These are phyloP conservation scores for Penicillium sp. DNA, from an alignment of 2,329 filamentous ascomycete species.

Conservation along the genomic window DNA sequence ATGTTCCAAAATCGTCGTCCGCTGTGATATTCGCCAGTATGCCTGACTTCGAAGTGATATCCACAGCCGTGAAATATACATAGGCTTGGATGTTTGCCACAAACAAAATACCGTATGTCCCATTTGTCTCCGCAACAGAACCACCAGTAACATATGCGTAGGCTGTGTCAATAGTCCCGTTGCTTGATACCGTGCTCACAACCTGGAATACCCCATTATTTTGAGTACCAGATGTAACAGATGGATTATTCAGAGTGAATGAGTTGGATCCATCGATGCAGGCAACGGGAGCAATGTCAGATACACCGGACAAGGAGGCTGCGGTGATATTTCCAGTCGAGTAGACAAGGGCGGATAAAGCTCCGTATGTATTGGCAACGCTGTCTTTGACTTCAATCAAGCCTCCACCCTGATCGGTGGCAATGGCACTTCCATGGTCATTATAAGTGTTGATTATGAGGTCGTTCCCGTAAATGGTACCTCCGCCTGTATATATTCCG, in stretches of 20 bases:
- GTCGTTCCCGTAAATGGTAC: neutral
- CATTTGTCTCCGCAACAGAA: constrained; percentile 3
- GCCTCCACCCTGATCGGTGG: constrained; percentile 3
- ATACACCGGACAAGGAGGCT: neutral
- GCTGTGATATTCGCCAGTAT: constrained; percentile 1
- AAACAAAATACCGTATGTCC: constrained; percentile 2
- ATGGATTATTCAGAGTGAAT: constrained; percentile 1
- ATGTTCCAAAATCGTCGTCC: neutral
- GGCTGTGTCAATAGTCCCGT: neutral
- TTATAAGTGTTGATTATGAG: neutral
- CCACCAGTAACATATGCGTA: constrained; percentile 8
- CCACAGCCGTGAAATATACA: constrained; percentile 2
- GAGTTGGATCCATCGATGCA: constrained; percentile 9
- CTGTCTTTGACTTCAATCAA: constrained; percentile 1
- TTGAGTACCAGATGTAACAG: constrained; percentile 1
- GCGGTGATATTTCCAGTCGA: constrained; percentile 7
- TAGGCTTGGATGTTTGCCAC: constrained; percentile 2
- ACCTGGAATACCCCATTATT: constrained; percentile 6
- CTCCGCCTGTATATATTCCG: constrained; percentile 4
- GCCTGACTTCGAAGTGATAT: neutral
- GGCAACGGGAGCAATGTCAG: constrained; percentile 1
- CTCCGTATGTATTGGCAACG: neutral
- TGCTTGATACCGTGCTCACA: neutral
- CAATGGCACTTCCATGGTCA: constrained; percentile 5
- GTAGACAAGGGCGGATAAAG: constrained; percentile 3